Evolutionary conservation across 352 stramenopile species (phyloP).

Genomic region (Phytophthora macrochlamydospora): DNA sequence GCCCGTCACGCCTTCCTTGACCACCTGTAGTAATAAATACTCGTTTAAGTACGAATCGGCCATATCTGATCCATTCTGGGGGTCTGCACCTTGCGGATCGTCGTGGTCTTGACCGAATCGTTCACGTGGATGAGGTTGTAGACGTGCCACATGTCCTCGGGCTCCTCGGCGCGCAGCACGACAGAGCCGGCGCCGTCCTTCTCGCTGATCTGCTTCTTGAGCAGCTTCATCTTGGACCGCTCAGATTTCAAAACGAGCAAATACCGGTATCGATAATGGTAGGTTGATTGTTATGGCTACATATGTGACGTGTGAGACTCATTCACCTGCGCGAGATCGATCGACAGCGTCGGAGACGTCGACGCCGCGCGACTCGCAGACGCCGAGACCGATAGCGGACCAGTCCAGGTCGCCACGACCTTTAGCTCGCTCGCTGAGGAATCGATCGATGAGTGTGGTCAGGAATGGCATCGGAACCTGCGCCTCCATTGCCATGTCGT

Average conservation of each 20-base stretch:
- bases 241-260: neutral
- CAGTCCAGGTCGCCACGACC: conserved; percentile 74
- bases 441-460: conserved; percentile 74
- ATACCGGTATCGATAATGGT: no score
- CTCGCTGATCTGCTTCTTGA: conserved; percentile 92
- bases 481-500: conserved; percentile 57
- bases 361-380: conserved; percentile 63
- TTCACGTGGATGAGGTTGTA: conserved; percentile 97
- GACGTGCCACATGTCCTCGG: conserved; percentile 98
- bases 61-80: neutral
- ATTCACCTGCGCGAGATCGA: conserved; percentile 22
- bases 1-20: conserved; percentile 95
- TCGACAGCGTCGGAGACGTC: conserved; percentile 51
- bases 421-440: conserved; percentile 63
- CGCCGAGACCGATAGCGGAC: conserved; percentile 70
- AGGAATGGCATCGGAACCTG: conserved; percentile 80
- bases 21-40: conserved; percentile 60
- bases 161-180: conserved; percentile 93
- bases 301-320: no score
- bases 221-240: conserved; percentile 85
- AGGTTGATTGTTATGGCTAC: no score
- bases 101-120: conserved; percentile 96
- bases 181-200: conserved; percentile 96
- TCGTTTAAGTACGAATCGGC: conserved; percentile 22
- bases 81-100: conserved; percentile 93